A percentile compares a stretch with the other conserved stretches of the same genome.
Conservation (phyloP, 169 alveolate genomes). For the Plasmodium adleri region DNA sequence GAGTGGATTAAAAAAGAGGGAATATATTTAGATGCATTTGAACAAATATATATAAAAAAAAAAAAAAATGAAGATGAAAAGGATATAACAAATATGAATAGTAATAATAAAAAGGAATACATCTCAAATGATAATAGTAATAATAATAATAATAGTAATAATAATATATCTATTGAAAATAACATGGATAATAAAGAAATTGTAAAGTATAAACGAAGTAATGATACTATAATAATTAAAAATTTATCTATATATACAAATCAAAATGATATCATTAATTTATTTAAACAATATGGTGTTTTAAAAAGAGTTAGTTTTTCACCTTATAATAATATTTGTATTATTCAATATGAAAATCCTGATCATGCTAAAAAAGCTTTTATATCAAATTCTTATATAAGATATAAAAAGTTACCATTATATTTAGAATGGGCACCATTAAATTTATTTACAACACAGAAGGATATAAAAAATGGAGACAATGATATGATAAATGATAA, state of each 20-base stretch:
- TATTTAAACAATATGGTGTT: conserved; percentile 90
- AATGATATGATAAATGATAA: neutral
- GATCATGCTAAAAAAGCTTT: conserved; percentile 91
- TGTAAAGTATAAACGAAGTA: conserved; percentile 67
- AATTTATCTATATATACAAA: conserved; percentile 81
- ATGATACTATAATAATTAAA: conserved; percentile 83
- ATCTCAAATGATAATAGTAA: neutral
- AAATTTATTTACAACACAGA: conserved; percentile 61
- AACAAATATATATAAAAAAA: conserved; percentile 77
- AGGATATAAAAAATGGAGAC: conserved; percentile 3
- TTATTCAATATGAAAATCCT: conserved; percentile 89
- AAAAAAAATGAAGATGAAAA: conserved; percentile 68
- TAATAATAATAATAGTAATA: neutral
- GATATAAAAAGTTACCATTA: conserved; percentile 90
- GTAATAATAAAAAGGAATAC: conserved; percentile 12
- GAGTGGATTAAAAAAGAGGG: conserved; percentile 96
- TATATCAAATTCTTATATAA: conserved; percentile 88
- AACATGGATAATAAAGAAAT: conserved; percentile 20
- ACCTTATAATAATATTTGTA: conserved; percentile 92
- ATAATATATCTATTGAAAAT: conserved; percentile 18
- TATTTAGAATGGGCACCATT: conserved; percentile 95
- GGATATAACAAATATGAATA: neutral
- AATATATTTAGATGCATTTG: conserved; percentile 89
- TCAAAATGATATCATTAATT: conserved; percentile 86
- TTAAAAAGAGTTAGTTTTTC: conserved; percentile 87